Conservation (phyloP, 2,329 filamentous ascomycete species). For the Coleophoma eucalyptorum region DNA sequence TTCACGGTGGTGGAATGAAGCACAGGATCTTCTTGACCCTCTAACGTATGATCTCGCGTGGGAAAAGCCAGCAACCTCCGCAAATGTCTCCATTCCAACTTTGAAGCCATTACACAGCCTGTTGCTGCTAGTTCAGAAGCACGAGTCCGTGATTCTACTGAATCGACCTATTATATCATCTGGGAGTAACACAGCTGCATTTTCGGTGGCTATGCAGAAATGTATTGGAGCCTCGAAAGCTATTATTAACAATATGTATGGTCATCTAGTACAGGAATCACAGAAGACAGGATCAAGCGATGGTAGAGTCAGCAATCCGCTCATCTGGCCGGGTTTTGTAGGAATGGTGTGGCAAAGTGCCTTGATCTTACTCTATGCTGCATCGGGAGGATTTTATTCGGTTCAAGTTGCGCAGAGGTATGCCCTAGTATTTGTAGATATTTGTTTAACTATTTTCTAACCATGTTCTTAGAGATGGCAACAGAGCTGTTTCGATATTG, state of each 20-base stretch:
- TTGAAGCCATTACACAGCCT: slow-evolving; percentile 29
- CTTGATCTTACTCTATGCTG: slow-evolving; percentile 41
- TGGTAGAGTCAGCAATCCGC: slow-evolving; percentile 11
- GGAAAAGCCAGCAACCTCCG: background rate
- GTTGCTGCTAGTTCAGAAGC: slow-evolving; percentile 34
- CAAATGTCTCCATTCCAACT: slow-evolving; percentile 6
- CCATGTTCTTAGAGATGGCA: slow-evolving; percentile 12
- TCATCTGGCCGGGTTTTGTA: slow-evolving; percentile 43
- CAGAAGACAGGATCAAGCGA: background rate
- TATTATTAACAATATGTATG: slow-evolving; percentile 33
- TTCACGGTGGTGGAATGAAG: slow-evolving; percentile 42
- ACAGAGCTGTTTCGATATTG: slow-evolving; percentile 23
- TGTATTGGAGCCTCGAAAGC: slow-evolving; percentile 40
- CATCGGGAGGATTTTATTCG: slow-evolving; percentile 30
- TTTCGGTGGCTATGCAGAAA: slow-evolving; percentile 38
- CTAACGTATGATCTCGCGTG: slow-evolving; percentile 3
- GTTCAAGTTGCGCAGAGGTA: slow-evolving; percentile 7
- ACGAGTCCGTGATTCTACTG: slow-evolving; percentile 42
- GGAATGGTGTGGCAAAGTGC: slow-evolving; percentile 40
- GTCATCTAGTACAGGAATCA: slow-evolving; percentile 5
- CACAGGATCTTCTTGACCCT: slow-evolving; percentile 37
- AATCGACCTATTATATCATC: slow-evolving; percentile 39
- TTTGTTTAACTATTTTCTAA: background rate
- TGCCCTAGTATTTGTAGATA: background rate
- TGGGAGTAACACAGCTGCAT: slow-evolving; percentile 32